phyloP scores from a whole-genome alignment of 2,329 filamentous ascomycete species.

The Colletotrichum sp. region DNA sequence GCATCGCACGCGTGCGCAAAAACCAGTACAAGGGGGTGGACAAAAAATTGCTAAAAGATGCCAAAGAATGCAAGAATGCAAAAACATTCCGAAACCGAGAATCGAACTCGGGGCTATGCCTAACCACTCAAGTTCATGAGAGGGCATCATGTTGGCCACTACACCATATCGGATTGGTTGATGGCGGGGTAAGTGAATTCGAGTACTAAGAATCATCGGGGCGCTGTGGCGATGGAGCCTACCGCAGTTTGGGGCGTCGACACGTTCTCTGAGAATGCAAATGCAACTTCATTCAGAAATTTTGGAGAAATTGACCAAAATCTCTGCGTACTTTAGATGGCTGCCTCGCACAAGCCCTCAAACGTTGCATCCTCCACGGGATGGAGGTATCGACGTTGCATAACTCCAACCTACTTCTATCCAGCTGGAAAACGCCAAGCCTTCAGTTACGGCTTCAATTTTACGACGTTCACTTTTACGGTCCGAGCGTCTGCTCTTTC shows the following conservation, averaged over 20 bases:
- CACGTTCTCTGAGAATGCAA: background rate
- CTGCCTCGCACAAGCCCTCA: background rate
- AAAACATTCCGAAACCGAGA: slow-evolving; percentile 8
- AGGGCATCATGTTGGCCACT: slow-evolving; percentile 21
- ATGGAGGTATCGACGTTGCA: background rate
- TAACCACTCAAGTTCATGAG: background rate
- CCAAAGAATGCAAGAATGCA: fast-evolving
- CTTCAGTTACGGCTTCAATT: background rate
- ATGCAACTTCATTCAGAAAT: background rate
- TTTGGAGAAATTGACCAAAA: fast-evolving
- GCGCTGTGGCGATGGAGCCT: background rate
- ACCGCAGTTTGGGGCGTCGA: background rate
- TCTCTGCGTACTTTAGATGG: fast-evolving
- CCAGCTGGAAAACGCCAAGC: background rate
- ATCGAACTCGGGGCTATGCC: slow-evolving; percentile 15
- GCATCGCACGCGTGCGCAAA: background rate
- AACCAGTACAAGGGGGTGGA: background rate
- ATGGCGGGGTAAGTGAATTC: fast-evolving
- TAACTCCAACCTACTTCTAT: background rate
- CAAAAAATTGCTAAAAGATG: too few relatives aligned
- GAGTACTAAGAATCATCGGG: fast-evolving
- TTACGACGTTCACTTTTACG: background rate
- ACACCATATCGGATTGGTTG: slow-evolving; percentile 11
- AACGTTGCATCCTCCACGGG: background rate
- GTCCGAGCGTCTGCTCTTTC: background rate